Conservation (phyloP, 768 basidiomycete species). For the Pluteus cervinus region DNA sequence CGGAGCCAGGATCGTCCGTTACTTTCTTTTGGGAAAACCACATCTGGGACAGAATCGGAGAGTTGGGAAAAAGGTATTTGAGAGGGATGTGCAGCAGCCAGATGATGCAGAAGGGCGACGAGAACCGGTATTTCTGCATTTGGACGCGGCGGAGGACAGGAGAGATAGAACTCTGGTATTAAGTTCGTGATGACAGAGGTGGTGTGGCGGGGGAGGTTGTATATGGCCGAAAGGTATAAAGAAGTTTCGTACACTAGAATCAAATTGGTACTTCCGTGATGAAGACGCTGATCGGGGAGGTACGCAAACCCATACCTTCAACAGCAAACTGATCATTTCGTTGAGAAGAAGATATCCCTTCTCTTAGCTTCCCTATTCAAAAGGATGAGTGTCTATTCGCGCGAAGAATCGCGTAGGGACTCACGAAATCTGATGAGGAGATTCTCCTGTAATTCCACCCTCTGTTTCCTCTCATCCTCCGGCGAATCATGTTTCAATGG, state of each 20-base stretch:
- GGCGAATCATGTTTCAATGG: too few species aligned
- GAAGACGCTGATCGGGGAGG: neutral
- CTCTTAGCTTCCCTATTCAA: conserved; percentile 65
- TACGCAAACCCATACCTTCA: conserved; percentile 48
- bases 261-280: neutral
- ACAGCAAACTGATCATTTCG: conserved; percentile 57
- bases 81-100: conserved; percentile 56
- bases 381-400: neutral
- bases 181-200: conserved; percentile 57
- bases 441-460: conserved; percentile 57
- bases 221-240: conserved; percentile 56
- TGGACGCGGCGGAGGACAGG: conserved; percentile 15
- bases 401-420: conserved; percentile 18
- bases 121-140: conserved; percentile 29
- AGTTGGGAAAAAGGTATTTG: conserved; percentile 50
- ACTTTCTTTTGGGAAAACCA: conserved; percentile 30
- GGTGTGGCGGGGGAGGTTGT: conserved; percentile 55
- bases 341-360: conserved; percentile 59
- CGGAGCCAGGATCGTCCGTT: conserved; percentile 44
- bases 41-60: conserved; percentile 31
- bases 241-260: conserved; percentile 70
- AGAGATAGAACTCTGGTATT: conserved; percentile 40
- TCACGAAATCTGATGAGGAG: conserved; percentile 68
- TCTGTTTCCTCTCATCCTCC: conserved; percentile 27
- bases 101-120: conserved; percentile 51